Evolutionary conservation across 192 early-diverging fungal genomes (phyloP).

Genomic region (Backusella morwellensis): DNA sequence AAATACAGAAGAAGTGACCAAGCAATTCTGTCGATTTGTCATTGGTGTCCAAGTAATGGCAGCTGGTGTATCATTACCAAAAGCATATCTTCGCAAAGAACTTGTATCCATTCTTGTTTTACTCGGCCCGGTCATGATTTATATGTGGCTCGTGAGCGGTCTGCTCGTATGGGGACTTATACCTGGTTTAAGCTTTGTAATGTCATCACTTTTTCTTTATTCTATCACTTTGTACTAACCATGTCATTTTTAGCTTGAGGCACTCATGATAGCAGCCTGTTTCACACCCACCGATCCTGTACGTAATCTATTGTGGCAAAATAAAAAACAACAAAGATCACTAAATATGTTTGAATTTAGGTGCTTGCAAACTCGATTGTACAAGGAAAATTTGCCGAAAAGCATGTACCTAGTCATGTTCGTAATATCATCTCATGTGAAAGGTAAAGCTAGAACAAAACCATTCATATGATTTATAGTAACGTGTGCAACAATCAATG

Average conservation of each 20-base stretch:
- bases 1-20: conserved; percentile 46
- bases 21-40: conserved; percentile 69
- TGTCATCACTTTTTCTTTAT: conserved; percentile 21
- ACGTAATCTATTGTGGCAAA: conserved; percentile 3
- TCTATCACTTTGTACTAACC: not conserved
- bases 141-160: conserved; percentile 77
- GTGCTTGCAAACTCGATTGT: conserved; percentile 86
- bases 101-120: conserved; percentile 61
- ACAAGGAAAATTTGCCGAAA: conserved; percentile 87
- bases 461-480: not conserved
- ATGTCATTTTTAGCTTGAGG: conserved; percentile 47
- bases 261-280: conserved; percentile 79
- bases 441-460: conserved; percentile 29
- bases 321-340: not conserved
- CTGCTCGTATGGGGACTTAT: conserved; percentile 58
- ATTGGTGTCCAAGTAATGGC: conserved; percentile 87
- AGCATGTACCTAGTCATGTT: conserved; percentile 68
- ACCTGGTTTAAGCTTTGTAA: conserved; percentile 48
- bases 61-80: conserved; percentile 62
- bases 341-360: conserved; percentile 10
- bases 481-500: not conserved
- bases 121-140: conserved; percentile 76
- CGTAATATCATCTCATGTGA: conserved; percentile 72
- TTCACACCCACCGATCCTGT: conserved; percentile 93
- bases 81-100: conserved; percentile 69